Conservation (phyloP, 2,329 filamentous ascomycete species). For the Apiospora marii region DNA sequence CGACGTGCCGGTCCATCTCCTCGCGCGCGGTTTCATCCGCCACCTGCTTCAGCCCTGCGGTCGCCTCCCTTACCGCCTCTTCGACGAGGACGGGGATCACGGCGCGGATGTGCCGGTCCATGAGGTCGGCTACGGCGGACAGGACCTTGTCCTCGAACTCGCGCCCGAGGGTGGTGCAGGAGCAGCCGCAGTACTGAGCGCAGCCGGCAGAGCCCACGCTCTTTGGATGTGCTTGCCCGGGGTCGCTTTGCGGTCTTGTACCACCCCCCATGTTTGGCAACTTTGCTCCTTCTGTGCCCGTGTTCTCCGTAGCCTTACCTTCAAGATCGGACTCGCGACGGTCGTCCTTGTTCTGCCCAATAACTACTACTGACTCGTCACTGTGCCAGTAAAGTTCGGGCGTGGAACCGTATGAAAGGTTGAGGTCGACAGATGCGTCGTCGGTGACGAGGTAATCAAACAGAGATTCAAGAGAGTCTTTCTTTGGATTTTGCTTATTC, state of each 20-base stretch:
- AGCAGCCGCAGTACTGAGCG: neutral
- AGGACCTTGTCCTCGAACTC: neutral
- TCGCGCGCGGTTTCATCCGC: neutral
- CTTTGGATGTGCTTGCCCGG: neutral
- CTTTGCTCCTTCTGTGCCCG: too few species aligned
- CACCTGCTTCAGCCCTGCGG: neutral
- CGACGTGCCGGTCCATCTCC: conserved; percentile 1
- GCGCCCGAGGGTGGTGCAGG: neutral
- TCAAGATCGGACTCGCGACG: too few species aligned
- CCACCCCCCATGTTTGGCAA: too few species aligned
- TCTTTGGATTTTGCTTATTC: neutral
- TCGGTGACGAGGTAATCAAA: neutral
- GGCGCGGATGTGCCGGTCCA: neutral
- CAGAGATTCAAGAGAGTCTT: neutral
- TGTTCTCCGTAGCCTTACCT: too few species aligned
- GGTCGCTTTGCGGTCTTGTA: too few species aligned
- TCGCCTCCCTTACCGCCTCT: neutral
- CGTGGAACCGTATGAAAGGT: neutral
- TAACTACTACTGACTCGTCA: neutral
- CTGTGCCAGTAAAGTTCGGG: neutral
- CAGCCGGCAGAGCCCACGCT: too few species aligned
- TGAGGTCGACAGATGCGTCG: neutral
- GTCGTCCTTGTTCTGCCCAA: too few species aligned
- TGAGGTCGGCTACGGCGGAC: neutral
- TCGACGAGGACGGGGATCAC: neutral